Conservation (phyloP, 169 alveolate genomes). For the Plasmodium cynomolgi region DNA sequence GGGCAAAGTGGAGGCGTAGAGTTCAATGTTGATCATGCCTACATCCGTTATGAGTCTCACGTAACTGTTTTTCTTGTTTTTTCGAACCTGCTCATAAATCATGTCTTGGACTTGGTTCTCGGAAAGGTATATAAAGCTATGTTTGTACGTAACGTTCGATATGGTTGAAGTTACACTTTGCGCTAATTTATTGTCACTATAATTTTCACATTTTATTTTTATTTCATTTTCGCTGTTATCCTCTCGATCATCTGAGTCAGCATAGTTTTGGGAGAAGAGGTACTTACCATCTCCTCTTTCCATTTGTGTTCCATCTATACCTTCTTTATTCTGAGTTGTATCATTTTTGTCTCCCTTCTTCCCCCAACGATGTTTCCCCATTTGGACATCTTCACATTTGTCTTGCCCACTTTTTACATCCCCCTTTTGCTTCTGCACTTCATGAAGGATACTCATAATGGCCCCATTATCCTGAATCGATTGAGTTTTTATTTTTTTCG, state of each 20-base stretch:
- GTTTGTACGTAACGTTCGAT: constrained; percentile 42
- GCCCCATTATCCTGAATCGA: constrained; percentile 67
- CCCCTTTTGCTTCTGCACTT: constrained; percentile 37
- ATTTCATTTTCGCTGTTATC: constrained; percentile 70
- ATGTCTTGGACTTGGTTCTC: constrained; percentile 45
- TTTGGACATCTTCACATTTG: background rate
- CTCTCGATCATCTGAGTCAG: background rate
- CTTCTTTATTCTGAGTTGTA: background rate
- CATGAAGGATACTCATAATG: constrained; percentile 64
- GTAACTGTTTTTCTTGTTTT: constrained; percentile 69
- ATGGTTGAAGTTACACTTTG: constrained; percentile 74
- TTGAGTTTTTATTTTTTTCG: constrained; percentile 21
- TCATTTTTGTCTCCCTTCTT: background rate
- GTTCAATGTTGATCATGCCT: constrained; percentile 71
- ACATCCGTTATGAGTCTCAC: constrained; percentile 67
- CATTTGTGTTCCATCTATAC: background rate
- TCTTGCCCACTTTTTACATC: background rate
- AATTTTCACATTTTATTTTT: constrained; percentile 74
- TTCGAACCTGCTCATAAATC: constrained; percentile 37
- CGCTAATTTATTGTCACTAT: constrained; percentile 66
- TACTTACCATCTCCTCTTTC: background rate
- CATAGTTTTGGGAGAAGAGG: background rate
- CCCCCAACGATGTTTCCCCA: background rate
- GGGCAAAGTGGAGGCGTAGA: constrained; percentile 40
- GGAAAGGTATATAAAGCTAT: constrained; percentile 45